A percentile compares a stretch with the other conserved stretches of the same genome.
These are phyloP conservation scores for Sphaceloma murrayae DNA, from an alignment of 2,329 filamentous ascomycete species.

Conservation along the genomic window DNA sequence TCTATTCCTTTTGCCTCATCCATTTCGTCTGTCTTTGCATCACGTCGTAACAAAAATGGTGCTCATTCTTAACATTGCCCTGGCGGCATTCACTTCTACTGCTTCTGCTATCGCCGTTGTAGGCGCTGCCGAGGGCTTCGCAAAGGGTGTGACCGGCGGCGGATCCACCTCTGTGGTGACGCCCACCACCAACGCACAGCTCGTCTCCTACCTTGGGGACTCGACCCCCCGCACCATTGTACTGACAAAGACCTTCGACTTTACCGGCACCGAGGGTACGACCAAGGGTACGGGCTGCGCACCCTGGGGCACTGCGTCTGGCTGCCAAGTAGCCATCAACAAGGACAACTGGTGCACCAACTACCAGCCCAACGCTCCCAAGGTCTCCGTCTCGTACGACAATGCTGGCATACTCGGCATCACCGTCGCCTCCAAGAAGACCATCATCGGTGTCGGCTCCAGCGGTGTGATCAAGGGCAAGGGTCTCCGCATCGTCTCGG, in stretches of 20 bases:
- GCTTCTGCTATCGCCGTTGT: conserved; percentile 24
- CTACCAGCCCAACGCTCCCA: conserved; percentile 19
- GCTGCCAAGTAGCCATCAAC: conserved; percentile 50
- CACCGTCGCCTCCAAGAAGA: conserved; percentile 32
- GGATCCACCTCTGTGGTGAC: conserved; percentile 46
- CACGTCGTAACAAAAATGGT: too few species aligned
- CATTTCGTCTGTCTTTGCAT: background rate
- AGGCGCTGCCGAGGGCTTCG: conserved; percentile 40
- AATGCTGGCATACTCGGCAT: conserved; percentile 42
- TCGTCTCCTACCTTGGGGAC: conserved; percentile 51
- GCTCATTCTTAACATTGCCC: background rate
- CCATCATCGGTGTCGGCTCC: conserved; percentile 30
- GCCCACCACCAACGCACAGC: conserved; percentile 45
- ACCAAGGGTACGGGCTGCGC: conserved; percentile 46
- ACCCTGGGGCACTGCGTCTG: conserved; percentile 46
- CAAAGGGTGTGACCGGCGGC: conserved; percentile 50
- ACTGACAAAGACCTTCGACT: conserved; percentile 46
- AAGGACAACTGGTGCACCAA: conserved; percentile 46
- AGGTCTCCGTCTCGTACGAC: conserved; percentile 34
- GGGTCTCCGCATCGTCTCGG: conserved; percentile 29
- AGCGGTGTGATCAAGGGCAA: conserved; percentile 33
- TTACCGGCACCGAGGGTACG: conserved; percentile 45
- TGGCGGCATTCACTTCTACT: conserved; percentile 1
- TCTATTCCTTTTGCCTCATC: background rate
- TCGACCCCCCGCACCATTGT: conserved; percentile 47